phyloP scores from a whole-genome alignment of 352 stramenopile genomes.

The Phytophthora constricta region DNA sequence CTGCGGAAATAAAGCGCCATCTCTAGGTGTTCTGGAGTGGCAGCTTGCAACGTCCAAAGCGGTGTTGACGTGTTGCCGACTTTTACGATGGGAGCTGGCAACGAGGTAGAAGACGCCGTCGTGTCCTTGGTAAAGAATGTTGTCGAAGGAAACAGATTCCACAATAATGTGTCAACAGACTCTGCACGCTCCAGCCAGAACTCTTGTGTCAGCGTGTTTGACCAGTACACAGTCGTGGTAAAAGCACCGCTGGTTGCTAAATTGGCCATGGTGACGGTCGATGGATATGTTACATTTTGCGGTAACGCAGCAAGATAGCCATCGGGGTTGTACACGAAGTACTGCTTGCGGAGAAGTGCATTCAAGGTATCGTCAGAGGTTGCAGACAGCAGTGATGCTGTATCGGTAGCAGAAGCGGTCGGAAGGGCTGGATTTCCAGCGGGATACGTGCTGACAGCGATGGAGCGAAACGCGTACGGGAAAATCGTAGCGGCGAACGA shows the following conservation, averaged over 20 bases:
- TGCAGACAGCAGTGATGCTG: constrained; percentile 29
- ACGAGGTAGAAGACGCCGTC: constrained; percentile 9
- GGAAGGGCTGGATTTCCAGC: constrained; percentile 45
- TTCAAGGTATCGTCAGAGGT: constrained; percentile 43
- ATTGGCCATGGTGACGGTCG: constrained; percentile 16
- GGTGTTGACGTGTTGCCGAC: constrained; percentile 37
- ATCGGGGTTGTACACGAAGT: constrained; percentile 46
- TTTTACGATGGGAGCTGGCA: constrained; percentile 32
- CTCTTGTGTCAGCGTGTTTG: constrained; percentile 40
- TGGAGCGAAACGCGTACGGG: constrained; percentile 55
- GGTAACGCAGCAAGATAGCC: constrained; percentile 29
- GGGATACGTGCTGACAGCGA: constrained; percentile 50
- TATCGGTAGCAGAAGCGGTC: constrained; percentile 15
- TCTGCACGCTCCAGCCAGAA: constrained; percentile 69
- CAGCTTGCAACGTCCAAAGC: constrained; percentile 50
- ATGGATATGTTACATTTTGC: constrained; percentile 33
- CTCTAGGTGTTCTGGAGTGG: constrained; percentile 34
- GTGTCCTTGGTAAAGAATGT: constrained; percentile 39
- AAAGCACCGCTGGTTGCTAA: constrained; percentile 29
- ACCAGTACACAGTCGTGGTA: constrained; percentile 56
- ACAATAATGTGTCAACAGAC: constrained; percentile 46
- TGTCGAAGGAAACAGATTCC: constrained; percentile 46
- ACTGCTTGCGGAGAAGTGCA: constrained; percentile 43
- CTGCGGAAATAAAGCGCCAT: constrained; percentile 58
- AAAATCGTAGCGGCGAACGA: constrained; percentile 38